A percentile compares a stretch with the other conserved stretches of the same genome.
Conservation (phyloP, 805 yeast genomes). For the Metschnikowia peoriensis region DNA sequence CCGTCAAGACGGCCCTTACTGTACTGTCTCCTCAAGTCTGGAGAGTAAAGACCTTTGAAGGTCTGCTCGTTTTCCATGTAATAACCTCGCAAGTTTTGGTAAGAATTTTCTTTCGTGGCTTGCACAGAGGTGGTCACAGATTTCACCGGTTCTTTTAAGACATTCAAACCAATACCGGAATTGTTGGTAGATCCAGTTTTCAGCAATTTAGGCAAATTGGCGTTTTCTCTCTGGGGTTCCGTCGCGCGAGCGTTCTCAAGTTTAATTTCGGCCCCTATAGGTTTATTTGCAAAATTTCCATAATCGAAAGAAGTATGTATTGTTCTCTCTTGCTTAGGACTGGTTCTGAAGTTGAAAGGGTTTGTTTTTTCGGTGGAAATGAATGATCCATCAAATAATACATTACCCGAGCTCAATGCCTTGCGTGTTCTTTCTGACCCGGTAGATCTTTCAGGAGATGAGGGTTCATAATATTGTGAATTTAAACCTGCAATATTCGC, state of each 20-base stretch:
- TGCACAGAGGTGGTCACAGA: neutral
- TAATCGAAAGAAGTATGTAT: conserved; percentile 9
- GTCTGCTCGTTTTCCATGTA: conserved; percentile 13
- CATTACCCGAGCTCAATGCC: conserved; percentile 8
- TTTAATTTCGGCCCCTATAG: neutral
- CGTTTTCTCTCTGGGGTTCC: conserved; percentile 23
- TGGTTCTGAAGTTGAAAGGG: conserved; percentile 6
- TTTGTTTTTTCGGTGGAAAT: neutral
- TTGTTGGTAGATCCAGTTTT: conserved; percentile 27
- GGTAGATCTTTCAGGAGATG: neutral
- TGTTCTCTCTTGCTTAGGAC: conserved; percentile 10
- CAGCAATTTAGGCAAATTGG: conserved; percentile 36
- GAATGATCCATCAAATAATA: neutral
- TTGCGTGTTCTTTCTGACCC: conserved; percentile 5
- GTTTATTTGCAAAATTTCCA: neutral
- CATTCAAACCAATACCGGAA: conserved; percentile 39
- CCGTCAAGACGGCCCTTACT: conserved; percentile 9
- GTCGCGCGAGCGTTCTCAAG: neutral
- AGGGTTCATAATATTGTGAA: conserved; percentile 3
- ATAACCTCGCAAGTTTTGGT: conserved; percentile 20
- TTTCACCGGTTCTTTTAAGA: conserved; percentile 29
- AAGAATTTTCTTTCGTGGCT: conserved; percentile 17
- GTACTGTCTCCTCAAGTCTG: conserved; percentile 21
- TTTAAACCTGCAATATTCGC: conserved; percentile 9
- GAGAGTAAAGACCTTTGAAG: conserved; percentile 23